Conservation (phyloP, 768 basidiomycete genomes). For the Lactifluus pinguis region DNA sequence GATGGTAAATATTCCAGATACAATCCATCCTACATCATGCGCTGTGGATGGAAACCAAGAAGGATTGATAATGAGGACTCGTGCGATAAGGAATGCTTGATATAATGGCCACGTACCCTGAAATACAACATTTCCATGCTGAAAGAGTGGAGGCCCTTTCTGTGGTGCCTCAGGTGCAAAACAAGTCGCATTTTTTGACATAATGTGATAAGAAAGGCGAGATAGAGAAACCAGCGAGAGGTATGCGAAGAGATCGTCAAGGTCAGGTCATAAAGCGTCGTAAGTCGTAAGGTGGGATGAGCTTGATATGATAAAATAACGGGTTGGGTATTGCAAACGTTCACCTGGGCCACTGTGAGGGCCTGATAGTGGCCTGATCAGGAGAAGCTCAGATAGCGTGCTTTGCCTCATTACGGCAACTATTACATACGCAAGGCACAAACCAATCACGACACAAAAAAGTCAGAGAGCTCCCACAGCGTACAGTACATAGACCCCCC, state of each 20-base stretch:
- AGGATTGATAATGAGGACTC: not conserved
- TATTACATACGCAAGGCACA: too few relatives aligned
- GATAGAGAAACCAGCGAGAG: not conserved
- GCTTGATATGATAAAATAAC: not conserved
- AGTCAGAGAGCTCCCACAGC: too few relatives aligned
- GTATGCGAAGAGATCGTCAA: not conserved
- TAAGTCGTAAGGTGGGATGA: not conserved
- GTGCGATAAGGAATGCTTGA: not conserved
- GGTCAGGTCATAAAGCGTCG: not conserved
- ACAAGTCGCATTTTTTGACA: slow-evolving; percentile 25
- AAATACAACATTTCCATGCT: slow-evolving; percentile 51
- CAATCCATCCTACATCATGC: slow-evolving; percentile 66
- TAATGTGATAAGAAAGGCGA: not conserved
- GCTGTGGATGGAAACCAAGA: slow-evolving; percentile 28
- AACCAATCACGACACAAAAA: too few relatives aligned
- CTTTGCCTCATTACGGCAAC: not conserved
- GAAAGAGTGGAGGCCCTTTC: slow-evolving; percentile 46
- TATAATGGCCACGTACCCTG: slow-evolving; percentile 36
- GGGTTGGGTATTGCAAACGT: not conserved
- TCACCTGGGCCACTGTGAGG: not conserved
- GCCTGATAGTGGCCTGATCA: not conserved
- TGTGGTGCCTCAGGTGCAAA: slow-evolving; percentile 35
- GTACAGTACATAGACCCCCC: not conserved
- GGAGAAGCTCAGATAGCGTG: not conserved
- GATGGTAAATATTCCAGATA: slow-evolving; percentile 50